Evolutionary conservation across 169 alveolate genomes (phyloP).

Genomic region (Theileria orientalis): DNA sequence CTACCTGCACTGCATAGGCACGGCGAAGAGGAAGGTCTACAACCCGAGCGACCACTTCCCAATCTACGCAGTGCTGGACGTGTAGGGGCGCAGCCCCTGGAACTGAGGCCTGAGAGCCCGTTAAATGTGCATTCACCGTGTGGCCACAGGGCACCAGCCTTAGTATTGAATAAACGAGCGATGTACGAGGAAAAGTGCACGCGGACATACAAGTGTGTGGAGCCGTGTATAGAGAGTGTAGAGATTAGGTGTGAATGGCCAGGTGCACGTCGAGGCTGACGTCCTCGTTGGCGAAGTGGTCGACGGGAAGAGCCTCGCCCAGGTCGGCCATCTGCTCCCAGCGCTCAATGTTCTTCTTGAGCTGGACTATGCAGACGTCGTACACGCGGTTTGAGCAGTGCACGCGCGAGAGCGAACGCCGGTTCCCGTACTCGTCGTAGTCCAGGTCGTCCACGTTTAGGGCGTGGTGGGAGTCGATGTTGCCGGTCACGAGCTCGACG

Average conservation of each 20-base stretch:
- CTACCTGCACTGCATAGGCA: background rate
- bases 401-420: background rate
- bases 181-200: no score
- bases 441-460: background rate
- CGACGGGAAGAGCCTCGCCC: background rate
- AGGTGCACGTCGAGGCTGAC: background rate
- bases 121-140: no score
- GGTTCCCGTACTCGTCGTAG: constrained; percentile 1
- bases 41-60: constrained; percentile 57
- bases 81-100: background rate
- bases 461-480: background rate
- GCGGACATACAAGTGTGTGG: no score
- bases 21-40: background rate
- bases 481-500: background rate
- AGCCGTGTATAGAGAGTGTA: background rate
- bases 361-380: background rate
- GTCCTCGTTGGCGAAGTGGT: background rate
- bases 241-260: background rate
- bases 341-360: background rate
- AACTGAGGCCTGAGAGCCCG: no score
- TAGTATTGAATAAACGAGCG: no score
- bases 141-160: no score
- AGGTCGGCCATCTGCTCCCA: background rate
- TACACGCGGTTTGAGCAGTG: background rate
- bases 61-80: constrained; percentile 6